phyloP scores from a whole-genome alignment of 2,329 filamentous ascomycete species.

The Pezizomycotina sp. region DNA sequence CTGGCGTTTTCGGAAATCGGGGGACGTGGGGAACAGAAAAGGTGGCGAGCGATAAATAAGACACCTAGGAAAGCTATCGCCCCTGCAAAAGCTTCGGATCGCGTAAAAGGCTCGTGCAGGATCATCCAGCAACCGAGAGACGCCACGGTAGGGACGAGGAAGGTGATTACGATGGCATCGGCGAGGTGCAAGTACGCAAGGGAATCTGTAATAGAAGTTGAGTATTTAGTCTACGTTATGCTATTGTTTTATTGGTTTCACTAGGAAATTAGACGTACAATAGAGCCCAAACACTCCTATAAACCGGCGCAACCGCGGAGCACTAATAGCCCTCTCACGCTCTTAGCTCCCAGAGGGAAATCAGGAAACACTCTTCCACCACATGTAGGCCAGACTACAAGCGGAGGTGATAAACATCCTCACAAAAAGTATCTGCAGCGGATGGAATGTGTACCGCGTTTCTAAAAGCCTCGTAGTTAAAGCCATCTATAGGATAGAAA shows the following conservation, averaged over 20 bases:
- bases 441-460: conserved; percentile 53
- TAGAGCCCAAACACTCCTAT: conserved; percentile 54
- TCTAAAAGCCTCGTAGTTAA: conserved; percentile 62
- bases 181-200: conserved; percentile 66
- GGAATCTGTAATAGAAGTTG: conserved; percentile 33
- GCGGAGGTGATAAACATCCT: conserved; percentile 60
- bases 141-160: conserved; percentile 61
- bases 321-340: conserved; percentile 51
- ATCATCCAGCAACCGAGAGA: conserved; percentile 66
- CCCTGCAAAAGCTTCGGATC: conserved; percentile 58
- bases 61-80: conserved; percentile 63
- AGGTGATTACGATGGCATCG: conserved; percentile 80
- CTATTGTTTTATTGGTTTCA: background rate
- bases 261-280: conserved; percentile 30
- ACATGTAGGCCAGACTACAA: conserved; percentile 56
- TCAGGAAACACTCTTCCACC: conserved; percentile 48
- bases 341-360: conserved; percentile 51
- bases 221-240: conserved; percentile 5
- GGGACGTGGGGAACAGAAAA: conserved; percentile 35
- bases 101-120: conserved; percentile 59
- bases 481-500: no score
- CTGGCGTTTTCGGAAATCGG: conserved; percentile 17
- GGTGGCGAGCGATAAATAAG: conserved; percentile 59
- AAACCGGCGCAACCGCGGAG: conserved; percentile 42
- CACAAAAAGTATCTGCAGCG: conserved; percentile 67